Percentiles rank a stretch among this genome's conserved stretches.
Conservation (phyloP, 2,329 filamentous ascomycete species). For the Tolypocladium endophyticum region DNA sequence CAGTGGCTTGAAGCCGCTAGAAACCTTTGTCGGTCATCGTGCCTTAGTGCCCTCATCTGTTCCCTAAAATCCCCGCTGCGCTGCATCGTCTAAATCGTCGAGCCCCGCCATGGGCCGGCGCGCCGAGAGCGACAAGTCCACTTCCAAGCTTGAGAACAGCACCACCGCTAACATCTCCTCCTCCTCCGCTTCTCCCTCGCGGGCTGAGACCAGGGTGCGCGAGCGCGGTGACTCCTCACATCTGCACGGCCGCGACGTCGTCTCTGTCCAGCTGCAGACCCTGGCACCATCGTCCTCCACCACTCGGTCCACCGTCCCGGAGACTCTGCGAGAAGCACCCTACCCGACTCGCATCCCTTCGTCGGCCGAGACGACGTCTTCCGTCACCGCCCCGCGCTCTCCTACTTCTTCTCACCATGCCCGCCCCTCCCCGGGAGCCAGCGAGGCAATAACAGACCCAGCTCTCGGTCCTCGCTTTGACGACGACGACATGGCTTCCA, state of each 20-base stretch:
- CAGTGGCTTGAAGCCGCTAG: neutral
- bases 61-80: neutral
- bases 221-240: constrained; percentile 10
- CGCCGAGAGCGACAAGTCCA: constrained; percentile 10
- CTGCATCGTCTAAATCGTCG: constrained; percentile 4
- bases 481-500: constrained; percentile 19
- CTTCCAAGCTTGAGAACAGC: constrained; percentile 9
- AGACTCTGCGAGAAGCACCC: constrained; percentile 1
- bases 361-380: neutral
- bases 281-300: constrained; percentile 14
- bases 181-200: constrained; percentile 6
- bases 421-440: constrained; percentile 6
- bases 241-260: constrained; percentile 15
- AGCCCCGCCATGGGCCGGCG: constrained; percentile 17
- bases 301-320: constrained; percentile 15
- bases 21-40: neutral
- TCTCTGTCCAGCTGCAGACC: constrained; percentile 15
- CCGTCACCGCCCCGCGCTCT: constrained; percentile 1
- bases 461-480: constrained; percentile 7
- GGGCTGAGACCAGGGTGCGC: constrained; percentile 13
- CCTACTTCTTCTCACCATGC: constrained; percentile 8
- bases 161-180: constrained; percentile 2
- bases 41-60: neutral
- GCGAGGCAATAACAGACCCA: constrained; percentile 16
- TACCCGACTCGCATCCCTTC: neutral